Evolutionary conservation across 345 rosid species (phyloP).

Genomic region (Atalantia buxifolia): DNA sequence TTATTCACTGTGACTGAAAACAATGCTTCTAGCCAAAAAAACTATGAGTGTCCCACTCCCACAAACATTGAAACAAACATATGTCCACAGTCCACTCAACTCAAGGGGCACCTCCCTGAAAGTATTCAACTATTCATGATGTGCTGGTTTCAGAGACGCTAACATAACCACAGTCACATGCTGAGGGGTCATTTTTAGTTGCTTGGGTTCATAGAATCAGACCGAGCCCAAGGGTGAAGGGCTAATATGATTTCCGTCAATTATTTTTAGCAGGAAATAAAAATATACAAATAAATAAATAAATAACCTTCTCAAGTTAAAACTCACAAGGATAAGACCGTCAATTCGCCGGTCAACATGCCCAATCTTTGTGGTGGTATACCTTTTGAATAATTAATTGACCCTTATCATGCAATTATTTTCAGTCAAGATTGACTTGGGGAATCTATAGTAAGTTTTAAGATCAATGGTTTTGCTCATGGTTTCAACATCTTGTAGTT

Average conservation of each 20-base stretch:
- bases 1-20: not conserved
- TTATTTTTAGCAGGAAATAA: no score
- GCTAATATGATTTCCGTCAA: no score
- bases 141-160: not conserved
- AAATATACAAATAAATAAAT: no score
- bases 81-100: not conserved
- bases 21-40: not conserved
- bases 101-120: not conserved
- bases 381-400: not conserved
- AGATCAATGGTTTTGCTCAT: not conserved
- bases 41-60: not conserved
- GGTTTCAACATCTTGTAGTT: not conserved
- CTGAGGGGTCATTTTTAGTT: no score
- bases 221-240: no score
- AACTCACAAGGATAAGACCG: not conserved
- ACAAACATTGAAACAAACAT: no score
- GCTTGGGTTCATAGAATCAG: no score
- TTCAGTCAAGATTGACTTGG: slow-evolving; percentile 1
- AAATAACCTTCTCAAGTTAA: not conserved
- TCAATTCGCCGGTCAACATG: not conserved
- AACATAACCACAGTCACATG: no score
- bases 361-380: not conserved
- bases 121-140: not conserved
- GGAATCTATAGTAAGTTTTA: not conserved
- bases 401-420: not conserved